Conservation (phyloP, 2,329 filamentous ascomycete genomes). For the Fusarium sp. region DNA sequence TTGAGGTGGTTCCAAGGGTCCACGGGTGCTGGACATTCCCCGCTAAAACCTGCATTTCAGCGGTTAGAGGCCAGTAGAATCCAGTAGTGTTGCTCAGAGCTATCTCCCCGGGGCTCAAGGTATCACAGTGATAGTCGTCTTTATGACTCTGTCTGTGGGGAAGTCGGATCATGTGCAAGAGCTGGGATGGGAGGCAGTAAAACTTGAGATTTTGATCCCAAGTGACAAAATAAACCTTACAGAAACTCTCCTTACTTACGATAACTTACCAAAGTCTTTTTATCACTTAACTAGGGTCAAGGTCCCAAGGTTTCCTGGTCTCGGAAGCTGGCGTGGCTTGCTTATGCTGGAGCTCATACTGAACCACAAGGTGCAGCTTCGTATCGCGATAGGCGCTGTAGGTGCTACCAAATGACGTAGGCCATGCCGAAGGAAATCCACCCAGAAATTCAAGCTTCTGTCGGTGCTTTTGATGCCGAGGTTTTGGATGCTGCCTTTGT, state of each 20-base stretch:
- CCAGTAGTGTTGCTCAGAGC: neutral
- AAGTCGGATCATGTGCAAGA: conserved; percentile 26
- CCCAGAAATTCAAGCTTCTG: conserved; percentile 25
- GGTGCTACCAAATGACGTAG: conserved; percentile 43
- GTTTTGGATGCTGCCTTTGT: conserved; percentile 1
- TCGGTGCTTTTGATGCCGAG: neutral
- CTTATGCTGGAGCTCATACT: neutral
- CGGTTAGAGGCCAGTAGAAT: neutral
- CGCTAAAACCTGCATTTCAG: conserved; percentile 21
- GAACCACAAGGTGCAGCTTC: conserved; percentile 27
- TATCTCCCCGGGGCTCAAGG: neutral
- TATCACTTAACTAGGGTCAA: neutral
- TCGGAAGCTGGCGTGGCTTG: neutral
- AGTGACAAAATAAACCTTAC: neutral
- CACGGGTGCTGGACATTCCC: conserved; percentile 8
- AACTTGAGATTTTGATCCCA: neutral
- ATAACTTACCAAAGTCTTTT: neutral
- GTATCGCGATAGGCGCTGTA: conserved; percentile 32
- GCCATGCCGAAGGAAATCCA: conserved; percentile 24
- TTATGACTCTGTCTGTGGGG: conserved; percentile 25
- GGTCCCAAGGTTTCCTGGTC: neutral
- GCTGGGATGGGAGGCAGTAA: neutral
- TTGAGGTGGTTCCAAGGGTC: conserved; percentile 28
- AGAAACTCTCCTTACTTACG: neutral
- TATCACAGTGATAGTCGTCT: conserved; percentile 7